A percentile compares a stretch with the other conserved stretches of the same genome.
Conservation (phyloP, 208 protist genomes). For the Trypanosoma cruzi region DNA sequence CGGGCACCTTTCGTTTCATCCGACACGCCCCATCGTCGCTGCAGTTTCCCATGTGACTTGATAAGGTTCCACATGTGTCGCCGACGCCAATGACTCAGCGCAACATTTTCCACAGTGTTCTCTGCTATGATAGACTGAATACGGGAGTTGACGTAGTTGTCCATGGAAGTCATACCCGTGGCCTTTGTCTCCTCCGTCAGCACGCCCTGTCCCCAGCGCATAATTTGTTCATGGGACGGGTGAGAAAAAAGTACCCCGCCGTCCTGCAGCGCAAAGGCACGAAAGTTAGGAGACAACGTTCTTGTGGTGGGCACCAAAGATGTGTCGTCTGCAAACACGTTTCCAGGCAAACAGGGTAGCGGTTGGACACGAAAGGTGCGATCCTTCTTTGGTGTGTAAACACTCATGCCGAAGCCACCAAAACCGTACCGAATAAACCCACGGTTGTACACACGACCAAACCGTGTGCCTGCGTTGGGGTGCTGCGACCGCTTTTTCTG, state of each 20-base stretch:
- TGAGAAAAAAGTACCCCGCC: slow-evolving; percentile 84
- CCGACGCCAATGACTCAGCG: slow-evolving; percentile 78
- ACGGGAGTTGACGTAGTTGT: slow-evolving; percentile 79
- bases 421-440: slow-evolving; percentile 90
- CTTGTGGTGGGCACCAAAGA: slow-evolving; percentile 61
- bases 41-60: slow-evolving; percentile 81
- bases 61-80: slow-evolving; percentile 88
- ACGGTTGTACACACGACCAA: slow-evolving; percentile 87
- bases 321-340: slow-evolving; percentile 42
- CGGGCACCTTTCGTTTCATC: slow-evolving; percentile 69
- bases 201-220: slow-evolving; percentile 78
- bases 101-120: slow-evolving; percentile 88
- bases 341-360: slow-evolving; percentile 12
- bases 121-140: slow-evolving; percentile 91
- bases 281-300: slow-evolving; percentile 83
- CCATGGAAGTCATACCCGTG: slow-evolving; percentile 73
- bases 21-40: slow-evolving; percentile 78
- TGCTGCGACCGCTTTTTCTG: slow-evolving; percentile 83
- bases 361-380: slow-evolving; percentile 58
- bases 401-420: slow-evolving; percentile 89
- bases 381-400: slow-evolving; percentile 87
- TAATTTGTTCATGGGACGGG: slow-evolving; percentile 81
- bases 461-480: slow-evolving; percentile 85
- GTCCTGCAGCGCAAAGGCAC: slow-evolving; percentile 77
- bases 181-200: slow-evolving; percentile 61